Evolutionary conservation across 208 protist species (phyloP), one percentile per base, ranked within the genome.

Genomic region (Leishmania tropica): DNA sequence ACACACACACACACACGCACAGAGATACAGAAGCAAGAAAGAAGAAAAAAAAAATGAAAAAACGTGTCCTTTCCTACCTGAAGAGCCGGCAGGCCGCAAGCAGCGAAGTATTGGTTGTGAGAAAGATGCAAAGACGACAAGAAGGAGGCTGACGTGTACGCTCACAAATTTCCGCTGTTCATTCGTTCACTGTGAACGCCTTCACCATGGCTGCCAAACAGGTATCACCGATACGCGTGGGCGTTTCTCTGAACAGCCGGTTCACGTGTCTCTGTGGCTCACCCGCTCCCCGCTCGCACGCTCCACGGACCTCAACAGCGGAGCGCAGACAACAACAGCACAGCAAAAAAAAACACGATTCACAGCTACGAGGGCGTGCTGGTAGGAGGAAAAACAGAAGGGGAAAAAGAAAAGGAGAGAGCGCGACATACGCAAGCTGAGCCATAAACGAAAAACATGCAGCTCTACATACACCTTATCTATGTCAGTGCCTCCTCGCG

Each of bases 41-140:
- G 8, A 31, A 0, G 35, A 42, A 2, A 24, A 70, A 24, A 70
- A 42, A 31, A 42, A 6, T 11, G 17, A 70, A 42, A 8, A 42
- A 1, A 42, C 19, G 31, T 21, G 56, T 15, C 56, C 56, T 11
- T n/a, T 62, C 56, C 6, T 5, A 62, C 56, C 24, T 0, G 24
- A 62, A 5, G 56, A 2, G 56, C 19, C 56, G 0, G 56, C 28
- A 62, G 19, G 17, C 10, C 56, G 56, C 6, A 62, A 70, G 35
- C 35, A 13, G 58, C 28, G 28, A n/a, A 76, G 31, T 54, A 68
- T 19, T 82, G 53, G 74, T 8, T 75, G 24, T 56, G 48, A 75
- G 19, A 68, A 11, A 67, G 51, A 45, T 5, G 6, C 6, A 24
- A 62, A 4, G 1, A 62, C 1, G 24, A 4, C 5, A 11, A 11